Evolutionary conservation across 2,329 filamentous ascomycete species (phyloP).

Genomic region (Metarhizium album): DNA sequence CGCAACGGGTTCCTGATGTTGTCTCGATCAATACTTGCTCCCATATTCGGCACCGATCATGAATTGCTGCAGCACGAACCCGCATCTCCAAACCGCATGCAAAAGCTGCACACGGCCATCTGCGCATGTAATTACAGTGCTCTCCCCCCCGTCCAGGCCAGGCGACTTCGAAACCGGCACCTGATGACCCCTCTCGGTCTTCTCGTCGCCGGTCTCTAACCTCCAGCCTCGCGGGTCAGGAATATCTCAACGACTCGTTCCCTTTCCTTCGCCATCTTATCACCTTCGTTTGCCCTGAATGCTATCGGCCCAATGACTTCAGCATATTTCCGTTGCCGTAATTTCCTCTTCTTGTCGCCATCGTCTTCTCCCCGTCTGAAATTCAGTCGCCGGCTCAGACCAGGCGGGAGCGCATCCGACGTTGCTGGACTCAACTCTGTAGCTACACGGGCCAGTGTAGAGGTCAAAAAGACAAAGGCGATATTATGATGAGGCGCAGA

Average conservation of each 20-base stretch:
- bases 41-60: neutral
- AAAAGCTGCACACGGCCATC: neutral
- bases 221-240: slow-evolving; percentile 21
- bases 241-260: slow-evolving; percentile 65
- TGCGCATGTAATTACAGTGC: neutral
- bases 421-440: slow-evolving; percentile 34
- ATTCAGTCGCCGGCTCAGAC: slow-evolving; percentile 34
- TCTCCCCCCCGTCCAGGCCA: neutral
- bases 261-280: slow-evolving; percentile 51
- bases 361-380: slow-evolving; percentile 27
- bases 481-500: slow-evolving; percentile 71
- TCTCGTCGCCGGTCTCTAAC: slow-evolving; percentile 16
- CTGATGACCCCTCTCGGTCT: neutral
- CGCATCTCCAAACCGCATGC: neutral
- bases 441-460: slow-evolving; percentile 53
- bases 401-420: slow-evolving; percentile 17
- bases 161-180: neutral
- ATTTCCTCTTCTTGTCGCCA: slow-evolving; percentile 34
- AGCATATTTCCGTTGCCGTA: slow-evolving; percentile 51
- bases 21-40: neutral
- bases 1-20: neutral
- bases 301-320: slow-evolving; percentile 54
- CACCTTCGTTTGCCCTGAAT: slow-evolving; percentile 45
- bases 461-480: slow-evolving; percentile 76
- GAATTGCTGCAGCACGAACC: neutral